Evolutionary conservation across 306 rosid genomes (phyloP), one percentile per base, ranked within the genome.

Genomic region (Acacia acuminata): DNA sequence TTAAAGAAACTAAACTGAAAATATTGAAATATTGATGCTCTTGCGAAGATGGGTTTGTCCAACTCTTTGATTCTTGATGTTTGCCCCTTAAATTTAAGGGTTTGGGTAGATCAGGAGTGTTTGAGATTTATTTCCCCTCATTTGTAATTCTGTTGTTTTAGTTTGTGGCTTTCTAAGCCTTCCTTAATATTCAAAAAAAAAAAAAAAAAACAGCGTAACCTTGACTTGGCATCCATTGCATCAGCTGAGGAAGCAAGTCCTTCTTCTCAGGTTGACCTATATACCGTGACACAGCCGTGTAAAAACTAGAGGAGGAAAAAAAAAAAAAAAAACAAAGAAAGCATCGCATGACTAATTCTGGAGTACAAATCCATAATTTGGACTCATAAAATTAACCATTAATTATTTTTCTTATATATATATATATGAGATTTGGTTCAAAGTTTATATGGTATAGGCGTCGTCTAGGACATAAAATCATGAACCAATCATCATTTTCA

Each of bases 221-320:
- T 71, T 92, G 96, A 83, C 97, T 89, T 24, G 98, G 88, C 98
- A 96, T 93, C 99, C 98, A 93, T 67, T 79, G 87, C 53, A 93
- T 87, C 72, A 96, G 82, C 73, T 92, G 98, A 53, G 93, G 87
- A 81, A 93, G 89, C 82, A 93, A 86, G 64, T 90, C 97, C 89
- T 92, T 96, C 93, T 96, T 93, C 81, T 89, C 30, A 27, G 30
- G 30, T 27, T 27, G 30, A 27, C 1, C 30, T 27, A 27, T 79
- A 71, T 90, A 96, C 64, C 96, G 96, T 61, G 91, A 87, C 66
- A 90, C 82, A 32, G 96, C n/a, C n/a, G n/a, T n/a, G n/a, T n/a
- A n/a, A n/a, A n/a, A n/a, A n/a, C n/a, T n/a, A n/a, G n/a, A n/a
- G n/a, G n/a, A n/a, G n/a, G n/a, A n/a, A n/a, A n/a, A n/a, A n/a